Conservation (phyloP, 176 grass and related monocot genomes). For the Phragmites australis region DNA sequence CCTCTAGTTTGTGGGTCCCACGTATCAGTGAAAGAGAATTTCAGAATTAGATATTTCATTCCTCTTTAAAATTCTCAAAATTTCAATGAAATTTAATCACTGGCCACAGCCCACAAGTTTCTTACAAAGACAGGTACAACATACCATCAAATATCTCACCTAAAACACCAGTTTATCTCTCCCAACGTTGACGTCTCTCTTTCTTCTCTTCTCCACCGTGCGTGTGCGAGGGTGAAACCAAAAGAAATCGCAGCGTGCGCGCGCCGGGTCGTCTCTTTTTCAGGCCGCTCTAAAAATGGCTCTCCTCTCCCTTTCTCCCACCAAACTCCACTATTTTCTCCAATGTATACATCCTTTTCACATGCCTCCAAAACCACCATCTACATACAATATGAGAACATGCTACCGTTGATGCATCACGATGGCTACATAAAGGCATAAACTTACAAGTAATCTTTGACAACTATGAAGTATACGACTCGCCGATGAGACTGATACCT, state of each 20-base stretch:
- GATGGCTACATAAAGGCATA: neutral
- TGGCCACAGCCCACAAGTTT: too few relatives aligned
- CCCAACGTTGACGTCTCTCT: constrained; percentile 46
- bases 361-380: neutral
- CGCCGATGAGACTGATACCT: neutral
- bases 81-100: too few relatives aligned
- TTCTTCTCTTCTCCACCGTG: neutral
- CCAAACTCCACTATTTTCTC: constrained; percentile 47
- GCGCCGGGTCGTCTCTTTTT: constrained; percentile 22
- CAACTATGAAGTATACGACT: neutral
- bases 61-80: too few relatives aligned
- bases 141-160: constrained; percentile 23
- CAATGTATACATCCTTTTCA: neutral
- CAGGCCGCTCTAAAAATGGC: constrained; percentile 24
- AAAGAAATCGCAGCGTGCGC: constrained; percentile 15
- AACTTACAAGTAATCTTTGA: neutral
- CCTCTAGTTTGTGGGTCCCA: too few relatives aligned
- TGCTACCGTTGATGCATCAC: neutral
- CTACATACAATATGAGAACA: neutral
- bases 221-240: neutral
- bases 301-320: constrained; percentile 62
- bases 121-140: constrained; percentile 19
- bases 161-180: constrained; percentile 31
- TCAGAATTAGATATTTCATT: too few relatives aligned
- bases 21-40: too few relatives aligned